Percentiles rank a stretch among this genome's conserved stretches.
phyloP scores from a whole-genome alignment of 2,329 filamentous ascomycete genomes.

The Lecanicillium sp. region DNA sequence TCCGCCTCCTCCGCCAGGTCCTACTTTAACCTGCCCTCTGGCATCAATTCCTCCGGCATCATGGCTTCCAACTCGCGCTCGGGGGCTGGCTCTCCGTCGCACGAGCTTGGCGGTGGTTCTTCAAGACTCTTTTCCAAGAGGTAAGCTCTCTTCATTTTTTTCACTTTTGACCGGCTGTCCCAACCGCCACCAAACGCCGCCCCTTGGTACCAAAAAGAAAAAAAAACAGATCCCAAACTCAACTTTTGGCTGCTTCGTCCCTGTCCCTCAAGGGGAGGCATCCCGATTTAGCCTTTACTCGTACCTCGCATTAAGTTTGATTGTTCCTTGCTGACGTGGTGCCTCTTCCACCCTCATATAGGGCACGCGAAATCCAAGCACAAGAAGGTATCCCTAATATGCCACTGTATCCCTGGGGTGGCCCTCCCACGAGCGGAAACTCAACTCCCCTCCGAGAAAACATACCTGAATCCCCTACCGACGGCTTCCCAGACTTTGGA shows the following conservation, averaged over 20 bases:
- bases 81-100: conserved; percentile 91
- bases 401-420: conserved; percentile 75
- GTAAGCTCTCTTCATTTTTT: conserved; percentile 42
- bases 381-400: conserved; percentile 76
- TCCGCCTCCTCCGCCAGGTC: conserved; percentile 57
- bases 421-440: conserved; percentile 90
- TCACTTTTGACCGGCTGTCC: conserved; percentile 5
- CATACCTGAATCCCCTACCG: conserved; percentile 92
- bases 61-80: conserved; percentile 59
- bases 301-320: too few relatives aligned
- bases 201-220: too few relatives aligned
- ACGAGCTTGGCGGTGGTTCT: conserved; percentile 66
- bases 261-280: too few relatives aligned
- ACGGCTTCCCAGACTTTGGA: conserved; percentile 88
- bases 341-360: conserved; percentile 26
- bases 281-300: too few relatives aligned
- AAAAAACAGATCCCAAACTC: too few relatives aligned
- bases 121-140: conserved; percentile 83
- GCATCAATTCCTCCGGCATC: conserved; percentile 49
- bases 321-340: too few relatives aligned
- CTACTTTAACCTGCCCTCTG: conserved; percentile 61
- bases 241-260: too few relatives aligned
- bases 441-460: conserved; percentile 94
- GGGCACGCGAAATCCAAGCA: conserved; percentile 92
- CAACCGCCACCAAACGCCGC: conserved; percentile 2